phyloP scores from a whole-genome alignment of 768 basidiomycete genomes.

The Russula olivacea region DNA sequence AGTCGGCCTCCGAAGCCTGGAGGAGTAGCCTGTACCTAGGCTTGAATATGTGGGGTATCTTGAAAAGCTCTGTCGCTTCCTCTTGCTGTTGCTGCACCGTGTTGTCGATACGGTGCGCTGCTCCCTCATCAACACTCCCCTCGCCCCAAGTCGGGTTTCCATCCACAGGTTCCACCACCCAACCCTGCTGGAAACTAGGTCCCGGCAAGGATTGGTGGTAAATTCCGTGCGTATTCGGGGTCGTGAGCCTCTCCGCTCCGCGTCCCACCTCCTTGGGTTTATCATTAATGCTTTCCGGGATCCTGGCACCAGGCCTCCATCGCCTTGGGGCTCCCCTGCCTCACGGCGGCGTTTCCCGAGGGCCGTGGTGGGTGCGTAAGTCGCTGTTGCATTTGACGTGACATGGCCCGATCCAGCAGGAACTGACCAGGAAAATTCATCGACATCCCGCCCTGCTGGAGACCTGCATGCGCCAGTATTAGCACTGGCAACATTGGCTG shows the following conservation, averaged over 20 bases:
- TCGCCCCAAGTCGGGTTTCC: background rate
- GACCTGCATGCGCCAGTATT: background rate
- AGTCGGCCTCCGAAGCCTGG: background rate
- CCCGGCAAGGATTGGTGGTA: background rate
- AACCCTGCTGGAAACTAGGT: background rate
- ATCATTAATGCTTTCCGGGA: background rate
- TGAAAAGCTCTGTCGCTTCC: background rate
- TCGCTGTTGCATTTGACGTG: background rate
- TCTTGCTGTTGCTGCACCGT: background rate
- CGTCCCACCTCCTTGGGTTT: background rate
- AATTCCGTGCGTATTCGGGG: background rate
- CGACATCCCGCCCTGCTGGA: background rate
- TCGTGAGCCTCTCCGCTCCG: background rate
- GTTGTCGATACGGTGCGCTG: background rate
- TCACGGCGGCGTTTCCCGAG: background rate
- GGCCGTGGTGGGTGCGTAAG: background rate
- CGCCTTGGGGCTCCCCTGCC: background rate
- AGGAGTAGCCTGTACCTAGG: background rate
- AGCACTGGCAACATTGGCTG: background rate
- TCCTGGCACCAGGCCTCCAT: background rate
- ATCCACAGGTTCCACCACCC: background rate
- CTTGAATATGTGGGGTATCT: background rate
- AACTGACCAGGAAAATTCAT: background rate
- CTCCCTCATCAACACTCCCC: background rate
- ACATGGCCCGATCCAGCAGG: background rate